Evolutionary conservation across 2,329 filamentous ascomycete species (phyloP).

Genomic region (Coleophoma cylindrospora): DNA sequence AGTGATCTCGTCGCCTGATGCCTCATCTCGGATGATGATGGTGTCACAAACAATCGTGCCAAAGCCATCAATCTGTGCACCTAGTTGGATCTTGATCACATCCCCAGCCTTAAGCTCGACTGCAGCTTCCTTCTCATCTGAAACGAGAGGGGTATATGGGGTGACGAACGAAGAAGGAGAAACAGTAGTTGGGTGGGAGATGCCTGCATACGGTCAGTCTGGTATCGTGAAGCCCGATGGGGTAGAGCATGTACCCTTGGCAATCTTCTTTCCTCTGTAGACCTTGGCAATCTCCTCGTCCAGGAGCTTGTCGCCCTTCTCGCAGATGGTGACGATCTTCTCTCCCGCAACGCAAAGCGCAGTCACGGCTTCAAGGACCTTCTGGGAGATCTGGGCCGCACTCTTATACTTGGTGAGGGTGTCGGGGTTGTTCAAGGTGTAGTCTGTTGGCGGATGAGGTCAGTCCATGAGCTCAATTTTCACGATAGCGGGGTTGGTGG

Average conservation of each 20-base stretch:
- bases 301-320: slow-evolving; percentile 91
- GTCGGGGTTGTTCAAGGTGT: slow-evolving; percentile 85
- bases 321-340: slow-evolving; percentile 91
- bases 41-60: slow-evolving; percentile 95
- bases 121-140: slow-evolving; percentile 80
- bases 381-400: slow-evolving; percentile 90
- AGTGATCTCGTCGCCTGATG: slow-evolving; percentile 58
- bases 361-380: slow-evolving; percentile 82
- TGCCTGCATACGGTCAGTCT: slow-evolving; percentile 49
- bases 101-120: slow-evolving; percentile 78
- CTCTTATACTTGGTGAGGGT: slow-evolving; percentile 99
- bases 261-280: slow-evolving; percentile 96
- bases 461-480: slow-evolving; percentile 5
- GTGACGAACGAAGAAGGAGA: slow-evolving; percentile 93
- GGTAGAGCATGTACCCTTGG: slow-evolving; percentile 59
- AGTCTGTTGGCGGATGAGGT: slow-evolving; percentile 51
- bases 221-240: slow-evolving; percentile 2
- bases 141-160: slow-evolving; percentile 87
- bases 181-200: slow-evolving; percentile 90
- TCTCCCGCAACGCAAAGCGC: slow-evolving; percentile 73
- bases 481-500: slow-evolving; percentile 24
- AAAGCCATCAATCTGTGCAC: slow-evolving; percentile 96
- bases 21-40: slow-evolving; percentile 65
- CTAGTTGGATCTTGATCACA: slow-evolving; percentile 96
- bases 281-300: slow-evolving; percentile 93